Evolutionary conservation across 2,329 filamentous ascomycete genomes (phyloP), one percentile per base, ranked within the genome.

Genomic region (Cladosporium velox): DNA sequence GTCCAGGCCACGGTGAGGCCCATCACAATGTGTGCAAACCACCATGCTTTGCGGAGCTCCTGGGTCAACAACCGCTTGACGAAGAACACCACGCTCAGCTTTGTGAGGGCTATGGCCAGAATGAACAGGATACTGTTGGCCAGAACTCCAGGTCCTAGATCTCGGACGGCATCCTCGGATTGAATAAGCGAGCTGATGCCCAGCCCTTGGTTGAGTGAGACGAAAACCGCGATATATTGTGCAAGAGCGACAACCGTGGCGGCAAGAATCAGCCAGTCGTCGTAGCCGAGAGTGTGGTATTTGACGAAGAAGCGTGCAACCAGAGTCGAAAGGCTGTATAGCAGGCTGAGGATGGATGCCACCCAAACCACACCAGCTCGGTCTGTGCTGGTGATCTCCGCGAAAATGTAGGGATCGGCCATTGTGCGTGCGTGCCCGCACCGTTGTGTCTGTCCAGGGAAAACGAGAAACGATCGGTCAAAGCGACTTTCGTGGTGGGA

Each of bases 51-150:
- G 28, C 67, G 68, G 51, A 67, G 68, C 18, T 76, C 71, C 11
- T 68, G 69, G 21, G 73, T 72, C 63, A 76, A 74, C 18, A 76
- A 67, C 8, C 74, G 70, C 57, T 72, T 72, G 69, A 76, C 72
- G 32, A 76, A 72, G 28, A 71, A 69, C 12, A 75, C 69, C 60
- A 76, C 72, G 24, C 73, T 73, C 65, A 68, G 66, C 66, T 76
- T 76, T 30, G 74, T 71, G 34, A 73, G 65, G 15, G 67, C 69
- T 21, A 75, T 59, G 8, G 70, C 60, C 12, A 71, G 26, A 32
- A 76, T 70, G 64, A 75, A 71, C 30, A 76, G 66, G 18, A 74
- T 68, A 44, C 72, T 68, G 28, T 71, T 71, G 14, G 71, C 70
- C 57, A 75, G 69, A 6, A 73, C 71, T 4, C 70, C 66, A 47